Percentiles rank a stretch among this genome's conserved stretches.
Conservation (phyloP, 73 alveolate species). For the Effrenium voratum region DNA sequence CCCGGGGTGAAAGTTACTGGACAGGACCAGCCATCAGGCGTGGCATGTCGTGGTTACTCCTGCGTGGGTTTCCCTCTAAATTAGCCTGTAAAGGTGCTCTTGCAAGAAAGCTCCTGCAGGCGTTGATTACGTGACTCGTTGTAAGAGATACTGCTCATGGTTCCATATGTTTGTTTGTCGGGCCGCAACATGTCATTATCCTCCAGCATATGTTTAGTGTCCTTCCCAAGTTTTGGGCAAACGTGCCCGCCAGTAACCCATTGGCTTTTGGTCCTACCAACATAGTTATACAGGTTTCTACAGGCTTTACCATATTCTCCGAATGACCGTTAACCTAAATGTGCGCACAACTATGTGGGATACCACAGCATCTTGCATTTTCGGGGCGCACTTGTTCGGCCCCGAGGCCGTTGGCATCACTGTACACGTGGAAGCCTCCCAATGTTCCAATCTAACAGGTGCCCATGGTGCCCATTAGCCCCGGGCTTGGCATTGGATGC, state of each 20-base stretch:
- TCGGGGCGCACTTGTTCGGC: conserved; percentile 7
- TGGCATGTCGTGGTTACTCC: no score
- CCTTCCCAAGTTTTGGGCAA: neutral
- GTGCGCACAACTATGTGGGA: neutral
- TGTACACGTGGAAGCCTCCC: conserved; percentile 40
- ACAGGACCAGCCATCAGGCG: no score
- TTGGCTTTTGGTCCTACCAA: no score
- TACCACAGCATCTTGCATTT: neutral
- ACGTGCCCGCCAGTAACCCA: no score
- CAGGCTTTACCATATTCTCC: neutral
- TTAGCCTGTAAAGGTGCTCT: no score
- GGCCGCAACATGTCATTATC: neutral
- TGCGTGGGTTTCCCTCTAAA: no score
- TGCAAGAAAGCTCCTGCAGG: no score
- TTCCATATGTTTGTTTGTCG: no score
- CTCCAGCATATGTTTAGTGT: neutral
- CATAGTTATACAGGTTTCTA: neutral
- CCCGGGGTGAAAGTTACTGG: no score
- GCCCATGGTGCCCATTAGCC: neutral
- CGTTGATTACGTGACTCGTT: no score
- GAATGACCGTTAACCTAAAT: neutral
- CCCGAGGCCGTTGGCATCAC: conserved; percentile 45
- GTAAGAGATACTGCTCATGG: no score
- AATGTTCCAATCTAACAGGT: neutral
- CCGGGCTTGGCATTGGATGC: no score